Evolutionary conservation across 306 rosid species (phyloP).

Genomic region (Vachellia pachyceras): DNA sequence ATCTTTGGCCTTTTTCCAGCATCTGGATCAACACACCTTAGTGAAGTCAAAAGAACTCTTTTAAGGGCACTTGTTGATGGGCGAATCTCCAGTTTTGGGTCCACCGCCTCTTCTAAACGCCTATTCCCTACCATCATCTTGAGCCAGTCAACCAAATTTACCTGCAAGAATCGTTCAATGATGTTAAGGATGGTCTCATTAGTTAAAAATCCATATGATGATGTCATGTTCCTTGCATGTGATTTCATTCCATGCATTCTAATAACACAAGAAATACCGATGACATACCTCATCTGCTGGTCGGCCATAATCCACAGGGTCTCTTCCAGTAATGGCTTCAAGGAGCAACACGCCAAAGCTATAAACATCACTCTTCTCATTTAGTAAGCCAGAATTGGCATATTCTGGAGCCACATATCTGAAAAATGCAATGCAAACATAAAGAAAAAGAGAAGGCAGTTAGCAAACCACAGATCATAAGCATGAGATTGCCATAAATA

Average conservation of each 20-base stretch:
- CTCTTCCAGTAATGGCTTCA: constrained; percentile 91
- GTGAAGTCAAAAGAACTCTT: constrained; percentile 84
- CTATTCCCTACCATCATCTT: constrained; percentile 94
- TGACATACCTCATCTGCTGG: constrained; percentile 70
- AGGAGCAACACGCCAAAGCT: constrained; percentile 82
- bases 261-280: constrained; percentile 27
- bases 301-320: constrained; percentile 87
- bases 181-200: constrained; percentile 19
- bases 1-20: constrained; percentile 85
- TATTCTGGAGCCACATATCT: constrained; percentile 97
- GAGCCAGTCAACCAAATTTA: constrained; percentile 94
- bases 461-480: constrained; percentile 14
- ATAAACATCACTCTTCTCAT: constrained; percentile 91
- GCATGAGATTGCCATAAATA: not conserved
- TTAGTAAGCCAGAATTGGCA: constrained; percentile 91
- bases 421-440: constrained; percentile 41
- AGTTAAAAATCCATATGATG: not conserved
- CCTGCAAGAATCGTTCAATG: constrained; percentile 60
- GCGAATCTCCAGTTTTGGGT: constrained; percentile 81
- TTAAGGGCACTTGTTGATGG: constrained; percentile 92
- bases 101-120: constrained; percentile 89
- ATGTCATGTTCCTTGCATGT: constrained; percentile 20
- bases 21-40: constrained; percentile 95
- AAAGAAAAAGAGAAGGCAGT: constrained; percentile 10
- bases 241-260: not conserved